Conservation (phyloP, 108 stramenopile species). For the Tribonema minus region DNA sequence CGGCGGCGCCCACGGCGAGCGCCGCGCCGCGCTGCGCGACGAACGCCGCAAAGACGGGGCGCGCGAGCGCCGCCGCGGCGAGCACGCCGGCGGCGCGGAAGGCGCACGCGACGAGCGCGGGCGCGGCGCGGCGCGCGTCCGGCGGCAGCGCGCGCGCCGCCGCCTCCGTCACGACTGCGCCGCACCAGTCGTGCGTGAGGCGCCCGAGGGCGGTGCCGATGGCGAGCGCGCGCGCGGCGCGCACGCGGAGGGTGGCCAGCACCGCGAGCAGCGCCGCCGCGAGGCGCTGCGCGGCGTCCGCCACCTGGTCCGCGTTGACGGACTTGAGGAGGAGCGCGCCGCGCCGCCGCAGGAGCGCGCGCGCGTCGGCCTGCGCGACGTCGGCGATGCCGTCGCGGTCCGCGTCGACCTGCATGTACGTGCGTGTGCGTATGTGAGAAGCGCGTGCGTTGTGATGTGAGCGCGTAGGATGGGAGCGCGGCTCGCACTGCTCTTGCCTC, state of each 20-base stretch:
- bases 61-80: not conserved
- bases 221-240: not conserved
- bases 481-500: too few species aligned
- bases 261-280: not conserved
- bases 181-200: not conserved
- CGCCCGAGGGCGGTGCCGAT: not conserved
- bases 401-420: too few species aligned
- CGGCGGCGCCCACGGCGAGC: not conserved
- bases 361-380: not conserved
- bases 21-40: not conserved
- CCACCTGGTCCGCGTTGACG: not conserved
- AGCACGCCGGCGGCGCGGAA: not conserved
- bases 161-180: not conserved
- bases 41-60: not conserved
- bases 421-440: too few species aligned
- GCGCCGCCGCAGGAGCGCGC: not conserved
- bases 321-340: not conserved
- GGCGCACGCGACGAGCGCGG: not conserved
- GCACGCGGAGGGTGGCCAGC: not conserved
- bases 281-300: not conserved
- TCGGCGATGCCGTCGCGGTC: not conserved
- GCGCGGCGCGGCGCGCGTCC: not conserved
- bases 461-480: too few species aligned
- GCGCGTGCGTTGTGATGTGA: too few species aligned
- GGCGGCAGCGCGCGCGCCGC: not conserved